Evolutionary conservation across 2,329 filamentous ascomycete species (phyloP), one percentile per base, ranked within the genome.

Genomic region (Niveomyces coronatus): DNA sequence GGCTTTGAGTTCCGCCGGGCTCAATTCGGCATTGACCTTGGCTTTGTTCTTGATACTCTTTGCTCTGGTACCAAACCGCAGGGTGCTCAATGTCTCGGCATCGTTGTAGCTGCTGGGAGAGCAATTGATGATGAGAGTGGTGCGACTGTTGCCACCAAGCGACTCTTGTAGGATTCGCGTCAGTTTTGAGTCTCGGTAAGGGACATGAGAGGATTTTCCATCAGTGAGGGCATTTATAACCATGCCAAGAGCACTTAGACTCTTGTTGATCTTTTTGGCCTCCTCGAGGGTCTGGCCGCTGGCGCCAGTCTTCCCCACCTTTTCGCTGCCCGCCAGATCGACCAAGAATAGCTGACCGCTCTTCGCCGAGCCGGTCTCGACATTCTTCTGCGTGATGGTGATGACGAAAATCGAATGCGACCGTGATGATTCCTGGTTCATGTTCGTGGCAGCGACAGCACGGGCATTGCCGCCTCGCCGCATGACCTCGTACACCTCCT

Each of bases 41-140:
- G 91, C 91, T 73, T 96, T 96, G 70, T 96, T 96, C 81, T 96
- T 95, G 69, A 98, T 98, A 0, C 86, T 85, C 70, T 98, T 98
- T 41, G 91, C 91, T 57, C 91, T 74, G 63, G 91, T 93, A 68
- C 91, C 91, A 56, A 96, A 98, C 31, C 88, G 78, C 44, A 98
- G 65, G 1, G 91, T 98, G 47, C 87, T 82, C 34, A 96, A 65
- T 0, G 91, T 96, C 66, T 98, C 91, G 39, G 81, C 78, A 64
- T 95, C 89, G 68, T 98, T 96, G 68, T 96, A 96, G 57, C 86
- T 94, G 65, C 85, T 94, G 2, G 91, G 91, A n/a, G 91, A 96
- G 60, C 88, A 95, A 62, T 96, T 96, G 70, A 98, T 93, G 53
- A 98, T 95, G 44, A 98, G 73, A 0, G 91, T 95, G n/a, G 91